Percentiles rank a stretch among this genome's conserved stretches.
Conservation (phyloP, 176 grass and related monocot species). For the Melocanna baccifera region DNA sequence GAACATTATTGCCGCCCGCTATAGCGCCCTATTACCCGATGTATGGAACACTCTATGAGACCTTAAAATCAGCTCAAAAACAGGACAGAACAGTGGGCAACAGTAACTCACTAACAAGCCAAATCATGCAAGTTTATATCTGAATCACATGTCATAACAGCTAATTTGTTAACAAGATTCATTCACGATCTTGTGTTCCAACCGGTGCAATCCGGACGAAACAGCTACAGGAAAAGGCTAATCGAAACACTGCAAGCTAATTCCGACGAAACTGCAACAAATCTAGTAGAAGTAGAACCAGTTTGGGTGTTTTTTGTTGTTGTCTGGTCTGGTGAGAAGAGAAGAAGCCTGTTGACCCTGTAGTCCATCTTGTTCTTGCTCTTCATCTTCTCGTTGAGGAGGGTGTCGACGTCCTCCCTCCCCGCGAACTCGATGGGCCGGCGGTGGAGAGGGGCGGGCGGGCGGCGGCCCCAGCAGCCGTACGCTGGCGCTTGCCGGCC, state of each 20-base stretch:
- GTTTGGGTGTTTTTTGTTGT: not conserved
- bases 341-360: conserved; percentile 37
- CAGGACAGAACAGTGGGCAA: no score
- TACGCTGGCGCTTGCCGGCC: conserved; percentile 47
- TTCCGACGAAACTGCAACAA: not conserved
- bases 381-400: conserved; percentile 82
- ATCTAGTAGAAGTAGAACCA: not conserved
- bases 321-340: not conserved
- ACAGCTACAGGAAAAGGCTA: not conserved
- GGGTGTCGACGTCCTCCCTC: conserved; percentile 58
- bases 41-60: not conserved
- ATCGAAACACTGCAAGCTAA: not conserved
- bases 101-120: not conserved
- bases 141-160: not conserved
- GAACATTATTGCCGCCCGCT: no score
- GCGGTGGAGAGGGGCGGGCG: conserved; percentile 38
- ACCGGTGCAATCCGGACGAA: not conserved
- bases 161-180: not conserved
- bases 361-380: conserved; percentile 73
- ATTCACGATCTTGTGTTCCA: not conserved
- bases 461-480: no score
- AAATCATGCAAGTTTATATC: not conserved
- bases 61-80: not conserved
- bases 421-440: conserved; percentile 43
- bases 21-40: no score